Conservation (phyloP, 1,284 basidiomycete genomes). For the Tetrapyrgos nigripes region DNA sequence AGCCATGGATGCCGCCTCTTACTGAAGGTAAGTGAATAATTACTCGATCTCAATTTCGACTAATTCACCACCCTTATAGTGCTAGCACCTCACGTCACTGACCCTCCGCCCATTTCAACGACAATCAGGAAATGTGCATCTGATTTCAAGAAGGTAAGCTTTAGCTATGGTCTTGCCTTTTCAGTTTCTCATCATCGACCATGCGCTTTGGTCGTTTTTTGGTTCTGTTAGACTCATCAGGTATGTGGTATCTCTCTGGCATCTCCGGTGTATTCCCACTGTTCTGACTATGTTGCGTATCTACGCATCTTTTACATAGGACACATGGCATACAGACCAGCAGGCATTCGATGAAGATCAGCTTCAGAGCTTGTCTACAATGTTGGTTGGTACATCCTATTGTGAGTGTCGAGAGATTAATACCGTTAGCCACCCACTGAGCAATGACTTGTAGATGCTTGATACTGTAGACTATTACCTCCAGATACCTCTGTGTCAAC, state of each 20-base stretch:
- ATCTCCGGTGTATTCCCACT: not conserved
- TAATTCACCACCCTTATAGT: conserved; percentile 45
- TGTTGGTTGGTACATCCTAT: conserved; percentile 91
- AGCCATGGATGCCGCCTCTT: conserved; percentile 78
- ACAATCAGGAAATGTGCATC: conserved; percentile 90
- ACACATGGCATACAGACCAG: conserved; percentile 94
- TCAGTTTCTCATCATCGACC: conserved; percentile 18
- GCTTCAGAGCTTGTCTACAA: conserved; percentile 84
- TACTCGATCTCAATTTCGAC: not conserved
- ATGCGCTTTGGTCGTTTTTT: conserved; percentile 8
- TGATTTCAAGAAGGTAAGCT: conserved; percentile 83
- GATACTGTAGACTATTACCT: not conserved
- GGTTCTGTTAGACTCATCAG: conserved; percentile 65
- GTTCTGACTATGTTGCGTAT: conserved; percentile 13
- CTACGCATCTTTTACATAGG: conserved; percentile 54
- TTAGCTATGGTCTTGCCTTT: conserved; percentile 19
- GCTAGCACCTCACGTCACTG: conserved; percentile 83
- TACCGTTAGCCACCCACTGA: not conserved
- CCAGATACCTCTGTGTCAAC: no score
- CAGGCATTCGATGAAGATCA: conserved; percentile 91
- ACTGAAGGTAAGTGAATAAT: conserved; percentile 65
- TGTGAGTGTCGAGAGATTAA: conserved; percentile 69
- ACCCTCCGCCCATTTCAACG: conserved; percentile 91
- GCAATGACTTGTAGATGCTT: conserved; percentile 6
- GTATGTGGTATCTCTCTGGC: conserved; percentile 39